phyloP scores from a whole-genome alignment of 148 eudicot species.

The Cornus controversa region DNA sequence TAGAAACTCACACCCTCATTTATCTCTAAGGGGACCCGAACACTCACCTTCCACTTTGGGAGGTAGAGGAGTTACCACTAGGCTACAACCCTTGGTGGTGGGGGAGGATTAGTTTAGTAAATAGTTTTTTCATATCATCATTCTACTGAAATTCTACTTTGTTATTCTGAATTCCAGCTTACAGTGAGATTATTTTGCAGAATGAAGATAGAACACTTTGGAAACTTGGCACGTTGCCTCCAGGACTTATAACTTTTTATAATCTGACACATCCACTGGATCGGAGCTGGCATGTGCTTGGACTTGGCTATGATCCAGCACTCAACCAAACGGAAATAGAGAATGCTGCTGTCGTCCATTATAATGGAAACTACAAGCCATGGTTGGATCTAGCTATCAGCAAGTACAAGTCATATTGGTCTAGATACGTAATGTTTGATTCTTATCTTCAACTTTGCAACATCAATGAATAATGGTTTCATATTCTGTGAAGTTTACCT shows the following conservation, averaged over 20 bases:
- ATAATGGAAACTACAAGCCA: constrained; percentile 97
- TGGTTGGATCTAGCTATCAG: constrained; percentile 96
- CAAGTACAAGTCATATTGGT: constrained; percentile 91
- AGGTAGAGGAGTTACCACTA: no score
- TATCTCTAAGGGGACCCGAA: no score
- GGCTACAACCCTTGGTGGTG: no score
- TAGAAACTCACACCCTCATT: no score
- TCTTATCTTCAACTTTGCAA: constrained; percentile 77
- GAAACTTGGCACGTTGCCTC: constrained; percentile 95
- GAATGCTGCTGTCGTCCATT: constrained; percentile 87
- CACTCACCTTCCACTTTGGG: no score
- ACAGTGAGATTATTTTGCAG: constrained; percentile 43
- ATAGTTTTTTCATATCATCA: no score
- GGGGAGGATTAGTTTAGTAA: no score
- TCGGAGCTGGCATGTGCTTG: constrained; percentile 89
- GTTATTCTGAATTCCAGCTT: background rate
- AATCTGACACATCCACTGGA: constrained; percentile 82
- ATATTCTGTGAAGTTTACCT: no score
- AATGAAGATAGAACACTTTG: constrained; percentile 94
- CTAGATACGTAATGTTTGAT: constrained; percentile 72
- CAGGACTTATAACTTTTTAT: constrained; percentile 94
- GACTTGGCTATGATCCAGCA: constrained; percentile 98
- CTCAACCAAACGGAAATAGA: constrained; percentile 84
- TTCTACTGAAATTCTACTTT: background rate
- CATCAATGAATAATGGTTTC: constrained; percentile 36